phyloP scores from a whole-genome alignment of 1,284 basidiomycete species.

The Vanrija sp. region DNA sequence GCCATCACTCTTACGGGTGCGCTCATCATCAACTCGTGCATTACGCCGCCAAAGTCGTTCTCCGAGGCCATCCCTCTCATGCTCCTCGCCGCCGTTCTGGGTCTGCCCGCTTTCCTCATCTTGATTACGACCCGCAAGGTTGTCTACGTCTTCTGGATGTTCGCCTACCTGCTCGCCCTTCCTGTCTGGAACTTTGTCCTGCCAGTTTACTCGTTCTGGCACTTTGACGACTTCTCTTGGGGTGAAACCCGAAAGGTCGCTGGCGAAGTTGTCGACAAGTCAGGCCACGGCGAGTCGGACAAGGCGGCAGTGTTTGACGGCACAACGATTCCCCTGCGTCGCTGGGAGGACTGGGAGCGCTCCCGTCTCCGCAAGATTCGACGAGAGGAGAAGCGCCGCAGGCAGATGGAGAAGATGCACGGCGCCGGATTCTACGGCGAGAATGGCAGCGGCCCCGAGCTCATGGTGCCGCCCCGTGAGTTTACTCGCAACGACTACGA shows the following conservation, averaged over 20 bases:
- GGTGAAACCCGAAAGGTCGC: slow-evolving; percentile 97
- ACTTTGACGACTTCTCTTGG: slow-evolving; percentile 96
- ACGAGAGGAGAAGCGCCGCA: slow-evolving; percentile 79
- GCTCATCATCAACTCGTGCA: slow-evolving; percentile 74
- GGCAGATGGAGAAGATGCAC: slow-evolving; percentile 67
- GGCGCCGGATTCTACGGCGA: slow-evolving; percentile 51
- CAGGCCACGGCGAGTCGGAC: slow-evolving; percentile 57
- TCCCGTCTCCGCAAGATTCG: slow-evolving; percentile 87
- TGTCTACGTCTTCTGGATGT: slow-evolving; percentile 96
- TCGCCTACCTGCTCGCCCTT: slow-evolving; percentile 85
- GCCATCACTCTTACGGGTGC: slow-evolving; percentile 89
- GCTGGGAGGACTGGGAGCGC: slow-evolving; percentile 99
- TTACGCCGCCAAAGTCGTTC: slow-evolving; percentile 78
- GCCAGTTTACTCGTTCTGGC: slow-evolving; percentile 96
- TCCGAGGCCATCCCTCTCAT: slow-evolving; percentile 91
- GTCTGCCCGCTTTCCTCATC: slow-evolving; percentile 88
- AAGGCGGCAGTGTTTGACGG: slow-evolving; percentile 58
- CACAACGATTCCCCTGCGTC: slow-evolving; percentile 73
- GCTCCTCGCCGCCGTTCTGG: slow-evolving; percentile 83
- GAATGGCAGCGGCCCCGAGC: slow-evolving; percentile 50
- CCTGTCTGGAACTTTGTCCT: slow-evolving; percentile 95
- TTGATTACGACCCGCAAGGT: slow-evolving; percentile 90
- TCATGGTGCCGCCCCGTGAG: slow-evolving; percentile 42
- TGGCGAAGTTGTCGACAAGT: slow-evolving; percentile 68
- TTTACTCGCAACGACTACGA: slow-evolving; percentile 45